Evolutionary conservation across 2,329 filamentous ascomycete species (phyloP), one percentile per base, ranked within the genome.

Genomic region (Whalleya microplaca): DNA sequence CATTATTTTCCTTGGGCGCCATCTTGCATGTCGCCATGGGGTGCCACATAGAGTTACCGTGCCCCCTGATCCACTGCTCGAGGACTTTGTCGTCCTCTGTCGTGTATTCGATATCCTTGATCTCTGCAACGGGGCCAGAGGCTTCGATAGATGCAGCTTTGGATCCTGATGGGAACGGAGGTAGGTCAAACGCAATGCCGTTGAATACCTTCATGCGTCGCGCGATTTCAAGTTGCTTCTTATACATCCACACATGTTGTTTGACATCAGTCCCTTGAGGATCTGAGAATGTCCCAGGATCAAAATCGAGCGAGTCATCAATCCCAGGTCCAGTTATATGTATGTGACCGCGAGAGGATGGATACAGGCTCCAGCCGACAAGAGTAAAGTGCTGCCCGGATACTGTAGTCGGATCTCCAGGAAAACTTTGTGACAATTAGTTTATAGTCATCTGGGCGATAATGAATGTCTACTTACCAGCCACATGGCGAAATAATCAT

Each of bases 291-390:
- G 84, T 4, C 84, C 84, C 0, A n/a, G 80, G 74, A 41, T 85
- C 77, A 49, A 88, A 86, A 53, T 85, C 80, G 3, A 79, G 71
- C 0, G 73, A 67, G 19, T 80, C 76, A 7, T 73, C 65, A 1
- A 77, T 58, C 0, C 67, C 57, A 3, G 73, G 70, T 5, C 0
- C 76, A n/a, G n/a, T n/a, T n/a, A n/a, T n/a, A n/a, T n/a, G n/a
- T n/a, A n/a, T n/a, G n/a, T n/a, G n/a, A n/a, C 86, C 86, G 0
- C 84, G 80, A 1, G 84, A 87, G 66, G 80, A 84, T 0, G 86
- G 85, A 65, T 88, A 87, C 0, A 77, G 77, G 0, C 80, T 84
- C 69, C 83, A 88, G 3, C 75, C 75, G 0, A 76, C 80, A 14
- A 80, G 67, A 0, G 79, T 78, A 27, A 85, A 71, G 60, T 86